Conservation (phyloP, 2,329 filamentous ascomycete species). For the Monosporascus ibericus region DNA sequence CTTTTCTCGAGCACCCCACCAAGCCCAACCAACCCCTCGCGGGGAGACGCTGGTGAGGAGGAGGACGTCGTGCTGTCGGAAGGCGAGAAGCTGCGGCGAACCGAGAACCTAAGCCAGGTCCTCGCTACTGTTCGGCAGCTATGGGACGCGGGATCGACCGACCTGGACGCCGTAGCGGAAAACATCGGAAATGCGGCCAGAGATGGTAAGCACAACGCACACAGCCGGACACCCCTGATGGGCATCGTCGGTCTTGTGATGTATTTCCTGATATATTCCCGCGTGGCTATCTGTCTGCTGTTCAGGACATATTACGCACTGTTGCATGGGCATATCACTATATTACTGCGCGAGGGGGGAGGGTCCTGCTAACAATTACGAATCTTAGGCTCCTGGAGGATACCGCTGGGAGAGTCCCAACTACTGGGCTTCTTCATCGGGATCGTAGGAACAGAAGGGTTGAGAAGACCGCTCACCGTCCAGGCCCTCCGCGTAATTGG, state of each 20-base stretch:
- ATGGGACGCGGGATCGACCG: neutral
- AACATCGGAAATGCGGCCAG: neutral
- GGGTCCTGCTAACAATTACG: conserved; percentile 3
- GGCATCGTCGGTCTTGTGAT: no score
- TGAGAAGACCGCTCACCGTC: conserved; percentile 39
- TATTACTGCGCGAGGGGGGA: neutral
- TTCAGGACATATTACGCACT: no score
- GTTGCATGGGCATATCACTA: no score
- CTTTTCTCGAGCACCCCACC: neutral
- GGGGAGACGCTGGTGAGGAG: neutral
- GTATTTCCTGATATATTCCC: no score
- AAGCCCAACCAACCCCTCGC: neutral
- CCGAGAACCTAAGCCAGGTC: neutral
- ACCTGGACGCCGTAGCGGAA: neutral
- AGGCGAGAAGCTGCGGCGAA: neutral
- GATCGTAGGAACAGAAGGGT: conserved; percentile 32
- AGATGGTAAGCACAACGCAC: neutral
- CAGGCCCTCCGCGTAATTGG: conserved; percentile 54
- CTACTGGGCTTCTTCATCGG: conserved; percentile 50
- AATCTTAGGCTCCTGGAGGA: conserved; percentile 47
- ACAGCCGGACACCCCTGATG: no score
- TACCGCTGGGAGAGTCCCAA: conserved; percentile 51
- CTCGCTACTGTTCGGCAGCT: neutral
- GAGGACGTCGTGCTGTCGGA: neutral
- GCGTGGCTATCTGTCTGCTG: no score